Evolutionary conservation across 345 rosid genomes (phyloP).

Genomic region (Murraya paniculata): DNA sequence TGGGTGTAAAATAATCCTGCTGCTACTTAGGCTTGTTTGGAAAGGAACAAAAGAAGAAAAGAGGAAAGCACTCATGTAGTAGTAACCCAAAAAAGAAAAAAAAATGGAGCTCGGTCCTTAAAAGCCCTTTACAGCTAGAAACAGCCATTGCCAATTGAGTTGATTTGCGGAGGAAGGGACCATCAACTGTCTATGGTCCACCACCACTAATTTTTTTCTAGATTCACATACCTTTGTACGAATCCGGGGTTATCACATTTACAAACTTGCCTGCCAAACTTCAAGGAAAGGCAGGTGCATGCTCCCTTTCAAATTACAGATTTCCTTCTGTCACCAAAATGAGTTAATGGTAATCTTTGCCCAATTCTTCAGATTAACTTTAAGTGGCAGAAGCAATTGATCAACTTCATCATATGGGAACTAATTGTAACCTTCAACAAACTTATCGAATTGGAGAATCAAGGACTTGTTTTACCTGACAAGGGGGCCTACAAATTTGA

Average conservation of each 20-base stretch:
- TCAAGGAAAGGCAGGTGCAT: too few species aligned
- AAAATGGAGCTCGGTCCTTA: neutral
- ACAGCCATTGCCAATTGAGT: conserved; percentile 17
- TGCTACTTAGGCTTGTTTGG: conserved; percentile 17
- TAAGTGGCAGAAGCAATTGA: too few species aligned
- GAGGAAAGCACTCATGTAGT: too few species aligned
- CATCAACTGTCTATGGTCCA: conserved; percentile 20
- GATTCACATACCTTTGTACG: neutral
- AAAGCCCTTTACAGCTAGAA: conserved; percentile 36
- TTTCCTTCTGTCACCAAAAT: too few species aligned
- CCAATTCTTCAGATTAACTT: too few species aligned
- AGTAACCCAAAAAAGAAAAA: neutral
- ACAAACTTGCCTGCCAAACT: neutral
- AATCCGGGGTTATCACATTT: neutral
- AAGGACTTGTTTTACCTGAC: neutral
- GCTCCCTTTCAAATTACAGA: too few species aligned
- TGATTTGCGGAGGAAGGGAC: conserved; percentile 8
- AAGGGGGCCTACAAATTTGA: neutral
- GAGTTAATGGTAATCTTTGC: too few species aligned
- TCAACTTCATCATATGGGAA: too few species aligned
- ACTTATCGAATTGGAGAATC: too few species aligned
- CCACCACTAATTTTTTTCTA: neutral
- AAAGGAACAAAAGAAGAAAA: conserved; percentile 15
- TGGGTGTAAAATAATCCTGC: neutral
- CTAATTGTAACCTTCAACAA: too few species aligned